These are phyloP conservation scores for Arthrobotrys pseudoclavata DNA, from an alignment of 2,329 filamentous ascomycete species.

Conservation along the genomic window DNA sequence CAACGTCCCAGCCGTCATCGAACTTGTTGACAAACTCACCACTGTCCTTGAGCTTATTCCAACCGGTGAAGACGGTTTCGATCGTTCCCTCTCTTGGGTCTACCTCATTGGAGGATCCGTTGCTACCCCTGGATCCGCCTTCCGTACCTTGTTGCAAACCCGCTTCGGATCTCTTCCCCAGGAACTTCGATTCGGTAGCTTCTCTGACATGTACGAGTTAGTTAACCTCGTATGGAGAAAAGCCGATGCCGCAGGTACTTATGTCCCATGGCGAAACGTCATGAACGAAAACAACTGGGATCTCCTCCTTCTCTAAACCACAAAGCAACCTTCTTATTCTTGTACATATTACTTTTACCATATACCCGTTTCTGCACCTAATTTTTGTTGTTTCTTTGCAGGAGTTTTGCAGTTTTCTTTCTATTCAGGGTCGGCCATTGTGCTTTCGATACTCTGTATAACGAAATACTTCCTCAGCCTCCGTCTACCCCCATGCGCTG, in stretches of 20 bases:
- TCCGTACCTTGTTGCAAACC: conserved; percentile 83
- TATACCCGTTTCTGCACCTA: conserved; percentile 52
- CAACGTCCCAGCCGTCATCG: conserved; percentile 78
- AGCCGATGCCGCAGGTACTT: conserved; percentile 74
- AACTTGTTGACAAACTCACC: conserved; percentile 82
- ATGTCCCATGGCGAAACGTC: conserved; percentile 93
- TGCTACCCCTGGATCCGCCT: conserved; percentile 78
- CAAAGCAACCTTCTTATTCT: conserved; percentile 21
- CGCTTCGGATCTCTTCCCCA: conserved; percentile 82
- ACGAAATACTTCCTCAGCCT: conserved; percentile 36
- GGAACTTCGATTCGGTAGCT: conserved; percentile 82
- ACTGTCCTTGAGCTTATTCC: conserved; percentile 85
- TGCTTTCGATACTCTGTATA: conserved; percentile 51
- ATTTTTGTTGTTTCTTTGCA: conserved; percentile 26
- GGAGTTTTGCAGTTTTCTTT: conserved; percentile 28
- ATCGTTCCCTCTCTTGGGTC: conserved; percentile 93
- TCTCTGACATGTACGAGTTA: conserved; percentile 83
- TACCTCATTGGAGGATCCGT: conserved; percentile 87
- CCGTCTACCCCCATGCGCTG: conserved; percentile 38
- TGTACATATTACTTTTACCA: conserved; percentile 58
- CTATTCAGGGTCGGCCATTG: conserved; percentile 35
- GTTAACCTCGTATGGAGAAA: conserved; percentile 84
- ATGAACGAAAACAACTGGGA: conserved; percentile 94
- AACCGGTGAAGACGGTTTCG: conserved; percentile 82
- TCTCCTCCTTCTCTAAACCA: conserved; percentile 83